Evolutionary conservation across 495 filamentous ascomycete species (phyloP), one percentile per base, ranked within the genome.

Genomic region (Cairneyella variabilis): DNA sequence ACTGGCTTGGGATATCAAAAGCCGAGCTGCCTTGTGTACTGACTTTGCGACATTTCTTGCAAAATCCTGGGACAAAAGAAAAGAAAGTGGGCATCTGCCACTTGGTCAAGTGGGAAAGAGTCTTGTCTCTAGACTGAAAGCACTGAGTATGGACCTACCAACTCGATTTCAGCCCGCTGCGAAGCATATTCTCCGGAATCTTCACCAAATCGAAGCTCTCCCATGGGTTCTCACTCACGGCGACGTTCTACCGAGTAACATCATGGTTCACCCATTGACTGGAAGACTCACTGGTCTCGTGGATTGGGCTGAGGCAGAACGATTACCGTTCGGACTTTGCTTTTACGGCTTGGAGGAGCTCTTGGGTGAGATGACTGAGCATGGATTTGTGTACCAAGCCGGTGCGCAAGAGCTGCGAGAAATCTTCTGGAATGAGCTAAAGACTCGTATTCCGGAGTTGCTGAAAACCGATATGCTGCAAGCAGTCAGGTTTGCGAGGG

Each of bases 241-340:
- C 3, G 82, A 85, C 61, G 60, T 83, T 16, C 54, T 76, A 0
- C 64, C 76, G 2, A 64, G 64, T 10, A 85, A 84, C 54, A 74
- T 85, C 41, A 71, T 83, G 58, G 71, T 84, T 4, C 61, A 69
- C 17, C n/a, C 51, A 1, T 21, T 52, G 0, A 46, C 57, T 3
- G 67, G 68, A 14, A 39, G 37, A 16, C 51, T 84, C 3, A 59
- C 56, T 0, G 82, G 82, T 0, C 49, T 84, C 4, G 64, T 85
- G 5, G 80, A 83, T 55, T 87, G 82, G 81, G 77, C 78, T 0
- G 81, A 84, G 56, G 76, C 75, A 0, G 80, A 83, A 61, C 69
- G 61, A 41, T 61, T 83, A 14, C 79, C 80, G 11, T 79, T 79
- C 59, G 80, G 80, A 6, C 68, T 76, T 10, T 73, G 72, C 25